Evolutionary conservation across 495 filamentous ascomycete species (phyloP).

Genomic region (Neurospora intermedia): DNA sequence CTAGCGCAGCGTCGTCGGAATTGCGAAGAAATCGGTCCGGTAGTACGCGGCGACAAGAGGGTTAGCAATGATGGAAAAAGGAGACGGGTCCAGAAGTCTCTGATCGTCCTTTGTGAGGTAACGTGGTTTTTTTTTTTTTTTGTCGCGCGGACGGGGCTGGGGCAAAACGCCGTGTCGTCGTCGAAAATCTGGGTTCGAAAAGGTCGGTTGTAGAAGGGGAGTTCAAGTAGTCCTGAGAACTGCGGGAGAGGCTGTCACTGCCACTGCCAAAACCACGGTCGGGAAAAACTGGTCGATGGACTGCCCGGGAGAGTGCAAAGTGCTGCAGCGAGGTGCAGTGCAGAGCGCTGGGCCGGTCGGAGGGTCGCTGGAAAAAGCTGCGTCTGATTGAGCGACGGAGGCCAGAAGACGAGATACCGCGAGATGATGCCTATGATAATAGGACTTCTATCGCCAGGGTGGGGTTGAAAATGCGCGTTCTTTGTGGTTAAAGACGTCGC

Average conservation of each 20-base stretch:
- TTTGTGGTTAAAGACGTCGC: slow-evolving; percentile 18
- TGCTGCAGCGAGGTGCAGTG: slow-evolving; percentile 7
- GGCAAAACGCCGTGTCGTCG: slow-evolving; percentile 7
- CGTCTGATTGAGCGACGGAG: slow-evolving; percentile 15
- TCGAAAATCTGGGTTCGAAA: slow-evolving; percentile 4
- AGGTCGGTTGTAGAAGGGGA: slow-evolving; percentile 2
- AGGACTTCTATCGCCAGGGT: slow-evolving; percentile 20
- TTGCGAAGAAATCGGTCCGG: slow-evolving; percentile 6
- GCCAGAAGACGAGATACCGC: slow-evolving; percentile 8
- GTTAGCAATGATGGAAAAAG: slow-evolving; percentile 8
- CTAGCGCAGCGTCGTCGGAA: slow-evolving; percentile 9
- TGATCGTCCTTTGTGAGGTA: slow-evolving; percentile 1
- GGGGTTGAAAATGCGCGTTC: slow-evolving; percentile 10
- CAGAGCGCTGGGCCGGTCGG: slow-evolving; percentile 9
- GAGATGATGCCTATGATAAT: slow-evolving; percentile 11
- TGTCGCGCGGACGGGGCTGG: slow-evolving; percentile 6
- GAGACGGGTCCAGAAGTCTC: slow-evolving; percentile 1
- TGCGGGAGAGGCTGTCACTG: slow-evolving; percentile 2
- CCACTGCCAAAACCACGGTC: slow-evolving; percentile 18
- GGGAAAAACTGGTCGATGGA: slow-evolving; percentile 14
- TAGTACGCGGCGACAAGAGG: slow-evolving; percentile 5
- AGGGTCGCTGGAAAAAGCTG: slow-evolving; percentile 13
- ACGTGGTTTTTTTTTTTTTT: slow-evolving; percentile 2
- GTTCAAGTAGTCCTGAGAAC: slow-evolving; percentile 6
- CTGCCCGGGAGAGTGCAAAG: background rate